phyloP scores from a whole-genome alignment of 768 basidiomycete genomes.

The Hypholoma sublateritium region DNA sequence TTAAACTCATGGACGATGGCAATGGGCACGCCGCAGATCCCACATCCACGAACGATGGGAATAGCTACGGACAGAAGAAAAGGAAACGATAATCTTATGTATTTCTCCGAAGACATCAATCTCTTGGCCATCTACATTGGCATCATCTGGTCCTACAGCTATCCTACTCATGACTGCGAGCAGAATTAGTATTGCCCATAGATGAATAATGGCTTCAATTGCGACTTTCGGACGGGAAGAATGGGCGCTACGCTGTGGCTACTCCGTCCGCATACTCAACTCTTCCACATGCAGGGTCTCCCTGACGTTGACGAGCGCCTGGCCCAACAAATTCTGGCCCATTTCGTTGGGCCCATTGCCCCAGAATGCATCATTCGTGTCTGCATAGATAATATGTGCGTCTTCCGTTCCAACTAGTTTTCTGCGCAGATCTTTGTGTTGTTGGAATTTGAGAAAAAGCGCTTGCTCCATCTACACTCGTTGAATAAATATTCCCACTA shows the following conservation, averaged over 20 bases:
- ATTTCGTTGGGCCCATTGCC: constrained; percentile 49
- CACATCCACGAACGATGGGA: neutral
- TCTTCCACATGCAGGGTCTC: constrained; percentile 35
- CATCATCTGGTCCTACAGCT: too few species aligned
- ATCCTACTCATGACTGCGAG: too few species aligned
- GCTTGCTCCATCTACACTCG: constrained; percentile 63
- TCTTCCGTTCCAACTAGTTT: constrained; percentile 55
- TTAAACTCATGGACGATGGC: constrained; percentile 11
- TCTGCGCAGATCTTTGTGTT: constrained; percentile 58
- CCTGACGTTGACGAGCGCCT: constrained; percentile 54
- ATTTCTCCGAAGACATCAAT: neutral
- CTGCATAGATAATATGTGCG: constrained; percentile 50
- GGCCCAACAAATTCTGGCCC: constrained; percentile 66
- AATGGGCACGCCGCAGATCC: neutral
- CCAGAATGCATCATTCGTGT: constrained; percentile 63
- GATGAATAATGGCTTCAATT: too few species aligned
- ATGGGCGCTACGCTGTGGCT: too few species aligned
- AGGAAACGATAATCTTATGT: neutral
- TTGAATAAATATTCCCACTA: neutral
- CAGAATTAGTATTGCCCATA: too few species aligned
- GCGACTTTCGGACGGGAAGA: too few species aligned
- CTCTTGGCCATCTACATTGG: neutral
- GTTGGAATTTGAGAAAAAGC: constrained; percentile 64
- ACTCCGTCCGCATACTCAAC: neutral
- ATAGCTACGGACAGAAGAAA: neutral